phyloP scores from a whole-genome alignment of 208 protist species.

The Leishmania amazonensis region DNA sequence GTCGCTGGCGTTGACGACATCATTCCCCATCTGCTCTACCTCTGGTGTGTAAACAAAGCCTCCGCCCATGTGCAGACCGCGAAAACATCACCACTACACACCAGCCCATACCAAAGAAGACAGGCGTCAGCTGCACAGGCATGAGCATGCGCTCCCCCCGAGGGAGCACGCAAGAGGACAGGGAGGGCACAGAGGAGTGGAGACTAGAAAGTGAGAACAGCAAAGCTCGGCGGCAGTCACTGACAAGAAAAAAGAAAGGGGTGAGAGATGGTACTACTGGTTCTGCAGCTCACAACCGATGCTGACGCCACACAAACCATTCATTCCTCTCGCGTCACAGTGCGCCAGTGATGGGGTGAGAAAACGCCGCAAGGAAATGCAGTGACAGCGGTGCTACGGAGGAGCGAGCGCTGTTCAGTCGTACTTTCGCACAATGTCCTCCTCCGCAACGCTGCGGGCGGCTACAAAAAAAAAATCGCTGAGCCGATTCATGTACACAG shows the following conservation, averaged over 20 bases:
- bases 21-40: not conserved
- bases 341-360: not conserved
- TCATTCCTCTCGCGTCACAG: not conserved
- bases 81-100: not conserved
- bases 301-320: not conserved
- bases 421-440: slow-evolving; percentile 48
- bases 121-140: not conserved
- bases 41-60: not conserved
- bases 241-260: not conserved
- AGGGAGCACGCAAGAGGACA: not conserved
- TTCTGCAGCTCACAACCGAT: not conserved
- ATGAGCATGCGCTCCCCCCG: not conserved
- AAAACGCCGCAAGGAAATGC: not conserved
- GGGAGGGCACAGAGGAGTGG: not conserved
- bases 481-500: slow-evolving; percentile 72
- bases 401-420: slow-evolving; percentile 10
- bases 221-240: not conserved
- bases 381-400: not conserved
- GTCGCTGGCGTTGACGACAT: not conserved
- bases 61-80: not conserved
- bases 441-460: slow-evolving; percentile 51
- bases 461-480: slow-evolving; percentile 79
- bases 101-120: not conserved
- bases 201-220: not conserved
- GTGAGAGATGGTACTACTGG: not conserved